Evolutionary conservation across 2,329 filamentous ascomycete genomes (phyloP).

Genomic region (Periconia sp.): DNA sequence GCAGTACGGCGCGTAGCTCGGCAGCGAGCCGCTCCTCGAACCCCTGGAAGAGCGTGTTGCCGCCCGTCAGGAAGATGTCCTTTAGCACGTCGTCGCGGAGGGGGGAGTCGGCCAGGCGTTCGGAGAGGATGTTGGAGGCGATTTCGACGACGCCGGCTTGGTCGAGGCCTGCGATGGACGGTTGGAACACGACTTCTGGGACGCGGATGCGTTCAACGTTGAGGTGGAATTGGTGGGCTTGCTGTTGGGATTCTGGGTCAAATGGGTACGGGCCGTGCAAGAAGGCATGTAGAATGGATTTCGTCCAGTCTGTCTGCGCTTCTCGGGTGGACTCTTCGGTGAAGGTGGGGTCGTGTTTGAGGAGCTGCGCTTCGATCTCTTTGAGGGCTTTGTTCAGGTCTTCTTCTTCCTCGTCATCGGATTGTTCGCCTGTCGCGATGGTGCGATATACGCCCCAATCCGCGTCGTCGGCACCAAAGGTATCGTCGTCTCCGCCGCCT

Average conservation of each 20-base stretch:
- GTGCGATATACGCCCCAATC: slow-evolving; percentile 98
- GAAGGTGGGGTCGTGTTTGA: slow-evolving; percentile 86
- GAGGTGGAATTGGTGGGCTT: slow-evolving; percentile 88
- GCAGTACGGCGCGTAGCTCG: slow-evolving; percentile 71
- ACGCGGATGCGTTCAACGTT: slow-evolving; percentile 96
- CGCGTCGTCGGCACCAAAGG: slow-evolving; percentile 95
- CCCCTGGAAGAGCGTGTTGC: slow-evolving; percentile 82
- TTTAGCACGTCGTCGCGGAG: slow-evolving; percentile 74
- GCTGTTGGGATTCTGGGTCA: slow-evolving; percentile 76
- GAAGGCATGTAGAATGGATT: slow-evolving; percentile 88
- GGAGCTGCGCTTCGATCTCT: slow-evolving; percentile 79
- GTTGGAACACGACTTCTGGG: slow-evolving; percentile 91
- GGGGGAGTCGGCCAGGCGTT: slow-evolving; percentile 68
- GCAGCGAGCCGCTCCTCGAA: slow-evolving; percentile 82
- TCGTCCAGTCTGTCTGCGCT: slow-evolving; percentile 94
- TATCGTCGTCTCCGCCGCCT: slow-evolving; percentile 89
- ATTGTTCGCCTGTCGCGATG: slow-evolving; percentile 80
- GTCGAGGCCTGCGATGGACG: slow-evolving; percentile 87
- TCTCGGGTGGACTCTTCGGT: slow-evolving; percentile 91
- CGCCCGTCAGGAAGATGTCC: slow-evolving; percentile 94
- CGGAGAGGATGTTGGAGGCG: slow-evolving; percentile 83
- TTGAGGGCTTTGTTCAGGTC: slow-evolving; percentile 78
- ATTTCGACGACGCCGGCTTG: slow-evolving; percentile 95
- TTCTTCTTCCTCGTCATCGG: slow-evolving; percentile 91
- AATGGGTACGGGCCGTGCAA: slow-evolving; percentile 86